phyloP scores from a whole-genome alignment of 306 rosid genomes.

The Inga laurina region DNA sequence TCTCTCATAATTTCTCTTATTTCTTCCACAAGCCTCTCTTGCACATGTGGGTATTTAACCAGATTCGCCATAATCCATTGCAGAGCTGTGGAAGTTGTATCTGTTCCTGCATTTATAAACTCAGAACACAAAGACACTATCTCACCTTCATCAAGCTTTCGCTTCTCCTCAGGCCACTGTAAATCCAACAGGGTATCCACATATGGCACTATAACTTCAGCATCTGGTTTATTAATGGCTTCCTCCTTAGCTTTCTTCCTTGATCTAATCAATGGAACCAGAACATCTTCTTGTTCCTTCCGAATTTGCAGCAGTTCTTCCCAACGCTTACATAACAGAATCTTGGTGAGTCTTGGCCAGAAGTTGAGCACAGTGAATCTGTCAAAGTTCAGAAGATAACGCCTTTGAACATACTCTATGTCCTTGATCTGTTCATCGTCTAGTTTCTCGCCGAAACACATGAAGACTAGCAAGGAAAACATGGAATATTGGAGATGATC shows the following conservation, averaged over 20 bases:
- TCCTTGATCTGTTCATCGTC: neutral
- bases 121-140: conserved; percentile 9
- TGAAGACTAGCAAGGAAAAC: conserved; percentile 11
- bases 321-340: neutral
- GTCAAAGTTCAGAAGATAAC: neutral
- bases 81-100: neutral
- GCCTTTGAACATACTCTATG: neutral
- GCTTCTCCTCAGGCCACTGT: conserved; percentile 5
- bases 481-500: conserved; percentile 7
- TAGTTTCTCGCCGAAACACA: neutral
- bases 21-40: neutral
- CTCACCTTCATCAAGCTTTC: neutral
- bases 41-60: neutral
- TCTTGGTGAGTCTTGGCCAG: neutral
- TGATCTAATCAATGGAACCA: neutral
- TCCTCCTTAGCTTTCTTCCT: neutral
- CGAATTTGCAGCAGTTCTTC: neutral
- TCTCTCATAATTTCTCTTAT: neutral
- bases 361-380: neutral
- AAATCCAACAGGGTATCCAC: conserved; percentile 7
- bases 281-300: conserved; percentile 11
- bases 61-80: conserved; percentile 17
- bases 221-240: neutral
- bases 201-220: neutral
- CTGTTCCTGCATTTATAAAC: neutral